Base-by-base conservation (phyloP, 1,139 yeast genomes). In the Saccharomyces hybrid region DNA sequence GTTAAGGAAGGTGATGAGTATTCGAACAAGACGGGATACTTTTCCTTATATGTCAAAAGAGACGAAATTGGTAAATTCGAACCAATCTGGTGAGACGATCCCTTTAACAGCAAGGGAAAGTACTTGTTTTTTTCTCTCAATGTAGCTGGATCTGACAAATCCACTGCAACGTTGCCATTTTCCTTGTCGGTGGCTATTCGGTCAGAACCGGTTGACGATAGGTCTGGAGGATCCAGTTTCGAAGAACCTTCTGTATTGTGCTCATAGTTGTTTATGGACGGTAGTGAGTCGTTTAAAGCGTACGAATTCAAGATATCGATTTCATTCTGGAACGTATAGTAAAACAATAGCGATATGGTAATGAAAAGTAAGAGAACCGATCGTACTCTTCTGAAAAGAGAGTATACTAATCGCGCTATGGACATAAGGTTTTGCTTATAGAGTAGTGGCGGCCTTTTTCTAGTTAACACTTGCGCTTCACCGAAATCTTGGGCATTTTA, bases 71-170 rank as follows among this genome's bases (percentile, higher is more conserved):
- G 51, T 16, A 26, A 64, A 51, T 52, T 59, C 42, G 48, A 51
- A 25, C 44, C 44, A 38, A 38, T 38, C 19, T 46, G 56, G 28
- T 55, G 46, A 26, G 32, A 52, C 42, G 47, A 53, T 19, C 49
- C 48, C 31, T 13, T 1, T 57, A 53, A 61, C 8, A 73, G 49
- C 4, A 73, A 32, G 3, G 77, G 77, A 55, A 69, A 73, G 55
- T 68, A 74, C 55, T 63, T 68, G 59, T 73, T 73, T 60, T 74
- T 73, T 51, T 68, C 72, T n/a, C 57, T 56, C 11, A 72, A 47
- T 2, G 59, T 60, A 5, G 56, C 54, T 9, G 64, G 61, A 52
- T 66, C 62, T 26, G 56, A 49, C 19, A 65, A 53, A 52, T 59
- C 59, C 19, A 14, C n/a, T 3, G 5, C 25, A 55, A 48, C 14